Conservation (phyloP, 163 green algal species). For the Chlamydomonas reinhardtii region DNA sequence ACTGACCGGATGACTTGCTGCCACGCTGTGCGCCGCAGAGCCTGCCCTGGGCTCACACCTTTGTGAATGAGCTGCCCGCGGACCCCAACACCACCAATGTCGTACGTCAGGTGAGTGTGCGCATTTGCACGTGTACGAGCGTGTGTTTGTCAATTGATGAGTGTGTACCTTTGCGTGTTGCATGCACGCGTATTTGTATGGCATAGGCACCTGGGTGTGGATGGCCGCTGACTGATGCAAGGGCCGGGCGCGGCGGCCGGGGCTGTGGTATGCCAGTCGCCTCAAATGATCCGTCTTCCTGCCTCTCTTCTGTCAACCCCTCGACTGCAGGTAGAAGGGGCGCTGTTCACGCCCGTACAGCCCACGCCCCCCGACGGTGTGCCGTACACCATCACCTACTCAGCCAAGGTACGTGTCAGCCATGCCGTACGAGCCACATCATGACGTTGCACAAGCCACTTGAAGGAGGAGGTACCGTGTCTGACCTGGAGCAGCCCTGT, state of each 20-base stretch:
- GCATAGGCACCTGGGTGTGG: too few relatives aligned
- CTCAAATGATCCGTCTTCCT: too few relatives aligned
- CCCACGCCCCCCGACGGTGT: conserved; percentile 70
- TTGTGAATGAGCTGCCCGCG: conserved; percentile 80
- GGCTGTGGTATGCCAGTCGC: too few relatives aligned
- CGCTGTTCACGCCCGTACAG: conserved; percentile 57
- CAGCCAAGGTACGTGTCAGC: conserved; percentile 52
- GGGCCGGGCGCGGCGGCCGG: too few relatives aligned
- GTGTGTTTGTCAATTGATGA: not conserved
- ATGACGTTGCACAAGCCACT: too few relatives aligned
- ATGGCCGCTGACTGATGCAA: too few relatives aligned
- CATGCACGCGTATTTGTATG: not conserved
- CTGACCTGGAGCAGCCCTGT: too few relatives aligned
- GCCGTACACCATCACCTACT: conserved; percentile 63
- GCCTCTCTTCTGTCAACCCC: too few relatives aligned
- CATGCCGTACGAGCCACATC: too few relatives aligned
- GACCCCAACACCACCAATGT: conserved; percentile 75
- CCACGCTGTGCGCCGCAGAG: conserved; percentile 59
- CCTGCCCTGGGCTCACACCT: conserved; percentile 80
- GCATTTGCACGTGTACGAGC: not conserved
- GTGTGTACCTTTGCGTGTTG: too few relatives aligned
- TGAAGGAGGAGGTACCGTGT: too few relatives aligned
- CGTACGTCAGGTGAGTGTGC: conserved; percentile 73
- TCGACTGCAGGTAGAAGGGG: conserved; percentile 13
- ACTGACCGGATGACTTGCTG: too few relatives aligned